A percentile compares a stretch with the other conserved stretches of the same genome.
Evolutionary conservation across 768 basidiomycete genomes (phyloP).

Genomic region (Agaricus sinodeliciosus): DNA sequence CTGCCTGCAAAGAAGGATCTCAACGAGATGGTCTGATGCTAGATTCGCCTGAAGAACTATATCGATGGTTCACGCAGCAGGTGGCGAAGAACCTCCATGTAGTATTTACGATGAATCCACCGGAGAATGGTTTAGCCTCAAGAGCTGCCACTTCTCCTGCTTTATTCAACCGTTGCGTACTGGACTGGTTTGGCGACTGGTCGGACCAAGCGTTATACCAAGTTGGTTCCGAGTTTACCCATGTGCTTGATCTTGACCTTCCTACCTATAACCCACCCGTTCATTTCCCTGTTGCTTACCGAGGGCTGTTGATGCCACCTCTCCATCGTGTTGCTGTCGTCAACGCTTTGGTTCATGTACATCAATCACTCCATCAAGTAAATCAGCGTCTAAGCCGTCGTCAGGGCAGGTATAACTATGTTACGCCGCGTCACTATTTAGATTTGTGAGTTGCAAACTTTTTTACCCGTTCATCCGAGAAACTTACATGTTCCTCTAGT

Average conservation of each 20-base stretch:
- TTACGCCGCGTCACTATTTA: constrained; percentile 95
- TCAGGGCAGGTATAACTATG: constrained; percentile 94
- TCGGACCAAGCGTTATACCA: constrained; percentile 98
- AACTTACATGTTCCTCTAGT: constrained; percentile 32
- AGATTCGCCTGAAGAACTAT: constrained; percentile 95
- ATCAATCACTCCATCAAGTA: constrained; percentile 82
- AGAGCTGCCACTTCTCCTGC: constrained; percentile 97
- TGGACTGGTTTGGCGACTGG: constrained; percentile 99
- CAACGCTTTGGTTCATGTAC: constrained; percentile 90
- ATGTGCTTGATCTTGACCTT: constrained; percentile 87
- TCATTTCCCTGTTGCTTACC: constrained; percentile 87
- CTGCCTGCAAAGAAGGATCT: constrained; percentile 99
- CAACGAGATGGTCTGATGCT: constrained; percentile 97
- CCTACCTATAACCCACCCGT: constrained; percentile 72
- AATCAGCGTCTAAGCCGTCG: constrained; percentile 85
- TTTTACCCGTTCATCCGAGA: constrained; percentile 8
- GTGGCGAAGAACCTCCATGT: constrained; percentile 98
- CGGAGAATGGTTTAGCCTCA: constrained; percentile 91
- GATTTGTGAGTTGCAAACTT: constrained; percentile 75
- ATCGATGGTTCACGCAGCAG: constrained; percentile 98
- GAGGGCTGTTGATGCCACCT: constrained; percentile 80
- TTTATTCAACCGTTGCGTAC: constrained; percentile 96
- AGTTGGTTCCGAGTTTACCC: constrained; percentile 95
- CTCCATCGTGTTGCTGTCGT: constrained; percentile 85
- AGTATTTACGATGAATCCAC: constrained; percentile 99